phyloP scores from a whole-genome alignment of 1,284 basidiomycete genomes.

The Malassezia pachydermatis region DNA sequence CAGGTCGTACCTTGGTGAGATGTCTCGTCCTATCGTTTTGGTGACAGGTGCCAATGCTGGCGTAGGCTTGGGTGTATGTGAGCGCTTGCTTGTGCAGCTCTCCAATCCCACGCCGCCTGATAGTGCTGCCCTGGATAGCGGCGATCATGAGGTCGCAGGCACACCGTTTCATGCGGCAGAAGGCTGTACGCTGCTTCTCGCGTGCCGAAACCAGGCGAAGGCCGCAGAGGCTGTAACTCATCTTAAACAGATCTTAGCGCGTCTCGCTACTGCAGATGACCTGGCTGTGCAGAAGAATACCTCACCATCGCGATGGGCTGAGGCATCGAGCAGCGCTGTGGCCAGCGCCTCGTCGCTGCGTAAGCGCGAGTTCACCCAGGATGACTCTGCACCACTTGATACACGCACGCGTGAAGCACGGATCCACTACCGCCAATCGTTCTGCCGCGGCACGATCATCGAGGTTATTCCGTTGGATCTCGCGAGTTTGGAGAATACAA shows the following conservation, averaged over 20 bases:
- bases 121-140: conserved; percentile 5
- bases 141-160: conserved; percentile 17
- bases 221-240: conserved; percentile 38
- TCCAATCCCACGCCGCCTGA: conserved; percentile 38
- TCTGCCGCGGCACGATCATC: conserved; percentile 37
- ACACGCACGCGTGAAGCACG: conserved; percentile 30
- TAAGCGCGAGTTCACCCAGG: conserved; percentile 16
- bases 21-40: conserved; percentile 36
- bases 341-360: conserved; percentile 22
- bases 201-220: conserved; percentile 46
- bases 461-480: conserved; percentile 46
- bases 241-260: conserved; percentile 30
- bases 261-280: conserved; percentile 14
- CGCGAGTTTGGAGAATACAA: conserved; percentile 40
- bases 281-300: background rate
- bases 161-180: conserved; percentile 43
- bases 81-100: conserved; percentile 45
- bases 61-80: conserved; percentile 45
- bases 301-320: background rate
- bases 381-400: conserved; percentile 15
- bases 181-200: conserved; percentile 44
- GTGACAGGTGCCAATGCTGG: conserved; percentile 46
- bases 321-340: conserved; percentile 20
- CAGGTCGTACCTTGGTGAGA: too few species aligned
- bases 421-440: conserved; percentile 32